A percentile compares a stretch with the other conserved stretches of the same genome.
phyloP scores from a whole-genome alignment of 768 basidiomycete genomes.

The Gloeostereum incarnatum region DNA sequence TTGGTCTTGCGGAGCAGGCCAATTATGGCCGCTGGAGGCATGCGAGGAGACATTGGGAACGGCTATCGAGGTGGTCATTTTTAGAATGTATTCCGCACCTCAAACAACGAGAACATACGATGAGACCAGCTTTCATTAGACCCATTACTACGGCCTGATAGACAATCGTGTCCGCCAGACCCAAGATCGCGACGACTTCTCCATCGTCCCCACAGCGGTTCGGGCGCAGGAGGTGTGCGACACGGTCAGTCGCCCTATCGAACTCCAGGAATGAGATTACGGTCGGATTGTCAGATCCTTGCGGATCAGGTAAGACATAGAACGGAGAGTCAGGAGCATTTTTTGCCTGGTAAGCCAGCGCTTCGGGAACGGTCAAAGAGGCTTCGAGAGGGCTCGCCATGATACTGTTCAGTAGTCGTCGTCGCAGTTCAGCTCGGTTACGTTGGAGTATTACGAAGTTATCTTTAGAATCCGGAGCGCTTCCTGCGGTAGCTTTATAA shows the following conservation, averaged over 20 bases:
- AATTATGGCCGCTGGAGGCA: conserved; percentile 23
- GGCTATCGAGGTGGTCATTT: conserved; percentile 19
- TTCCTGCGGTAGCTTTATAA: too few species aligned
- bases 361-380: conserved; percentile 21
- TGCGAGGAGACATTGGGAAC: conserved; percentile 29
- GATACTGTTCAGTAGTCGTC: too few species aligned
- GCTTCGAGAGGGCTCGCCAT: conserved; percentile 25
- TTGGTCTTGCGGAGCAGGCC: conserved; percentile 25
- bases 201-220: conserved; percentile 11
- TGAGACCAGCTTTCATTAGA: conserved; percentile 12
- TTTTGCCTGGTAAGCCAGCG: conserved; percentile 23
- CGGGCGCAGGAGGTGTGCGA: conserved; percentile 10
- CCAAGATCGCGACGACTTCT: conserved; percentile 12
- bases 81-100: background rate
- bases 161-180: conserved; percentile 11
- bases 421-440: too few species aligned
- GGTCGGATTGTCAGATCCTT: too few species aligned
- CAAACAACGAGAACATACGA: conserved; percentile 7
- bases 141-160: conserved; percentile 14
- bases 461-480: too few species aligned
- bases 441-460: too few species aligned
- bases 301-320: too few species aligned
- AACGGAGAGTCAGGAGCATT: conserved; percentile 21
- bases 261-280: conserved; percentile 15
- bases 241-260: conserved; percentile 16